phyloP scores from a whole-genome alignment of 2,329 filamentous ascomycete species.

The Colletotrichum cordylinicola region DNA sequence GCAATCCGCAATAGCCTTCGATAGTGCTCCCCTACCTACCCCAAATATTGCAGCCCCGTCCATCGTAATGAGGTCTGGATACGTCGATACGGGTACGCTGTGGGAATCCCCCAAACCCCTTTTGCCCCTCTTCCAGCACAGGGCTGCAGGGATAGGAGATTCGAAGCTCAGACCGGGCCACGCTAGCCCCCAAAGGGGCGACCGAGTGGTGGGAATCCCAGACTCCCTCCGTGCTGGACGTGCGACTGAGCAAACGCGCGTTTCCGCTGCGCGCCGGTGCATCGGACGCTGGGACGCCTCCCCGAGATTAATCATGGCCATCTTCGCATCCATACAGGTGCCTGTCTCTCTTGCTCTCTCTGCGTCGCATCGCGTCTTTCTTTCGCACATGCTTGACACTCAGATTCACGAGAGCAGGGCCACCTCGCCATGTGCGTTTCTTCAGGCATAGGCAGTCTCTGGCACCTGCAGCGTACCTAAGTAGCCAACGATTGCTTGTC shows the following conservation, averaged over 20 bases:
- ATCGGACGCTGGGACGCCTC: neutral
- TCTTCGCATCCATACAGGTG: neutral
- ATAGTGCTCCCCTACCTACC: neutral
- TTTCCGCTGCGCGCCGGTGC: neutral
- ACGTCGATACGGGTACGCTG: neutral
- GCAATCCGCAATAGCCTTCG: neutral
- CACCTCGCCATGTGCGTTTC: neutral
- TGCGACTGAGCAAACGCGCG: neutral
- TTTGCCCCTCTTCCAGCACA: constrained; percentile 10
- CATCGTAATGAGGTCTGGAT: neutral
- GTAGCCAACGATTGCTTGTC: neutral
- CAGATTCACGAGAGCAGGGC: neutral
- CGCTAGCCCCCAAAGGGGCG: neutral
- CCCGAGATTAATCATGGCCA: constrained; percentile 2
- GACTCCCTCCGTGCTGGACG: neutral
- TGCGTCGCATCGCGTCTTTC: neutral
- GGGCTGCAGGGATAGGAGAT: constrained; percentile 6
- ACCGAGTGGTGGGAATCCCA: neutral
- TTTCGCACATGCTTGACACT: neutral
- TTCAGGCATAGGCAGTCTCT: neutral
- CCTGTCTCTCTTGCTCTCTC: neutral
- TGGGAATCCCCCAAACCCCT: neutral
- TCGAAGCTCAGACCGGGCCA: neutral
- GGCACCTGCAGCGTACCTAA: neutral
- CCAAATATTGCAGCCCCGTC: neutral